Evolutionary conservation across 1,139 yeast genomes (phyloP), one percentile per base, ranked within the genome.

Genomic region (Kodamaea sp.): DNA sequence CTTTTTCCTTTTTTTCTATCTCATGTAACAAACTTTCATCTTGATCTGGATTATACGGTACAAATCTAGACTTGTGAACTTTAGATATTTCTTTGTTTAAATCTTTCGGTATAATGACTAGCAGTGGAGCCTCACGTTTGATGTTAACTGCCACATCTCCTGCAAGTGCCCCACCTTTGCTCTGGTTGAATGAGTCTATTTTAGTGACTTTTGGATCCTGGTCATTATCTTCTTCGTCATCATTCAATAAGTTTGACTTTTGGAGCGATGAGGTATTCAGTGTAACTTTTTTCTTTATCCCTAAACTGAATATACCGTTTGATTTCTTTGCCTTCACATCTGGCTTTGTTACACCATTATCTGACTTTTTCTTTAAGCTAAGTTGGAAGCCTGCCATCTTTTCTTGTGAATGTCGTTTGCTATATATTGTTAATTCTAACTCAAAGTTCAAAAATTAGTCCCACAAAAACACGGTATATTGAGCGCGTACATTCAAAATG

Each of bases 351-450:
- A 34, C 35, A 10, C 39, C 31, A 10, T 8, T 6, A 6, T 26
- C 32, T 6, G 27, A 15, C 8, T 33, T 29, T 31, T 39, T 49
- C 46, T 50, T 60, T 40, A 63, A 48, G 35, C 53, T 63, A 24
- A 65, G 45, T 50, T 53, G 60, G 35, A 63, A 55, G 20, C 66
- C 50, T 10, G 41, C 38, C 40, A 39, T 35, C 38, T n/a, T 32
- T 30, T 24, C 31, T 28, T 11, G 22, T 8, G 10, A 11, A 23
- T 20, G 7, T 24, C 29, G 29, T 29, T 24, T 10, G n/a, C 9
- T 20, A 15, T n/a, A 12, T 31, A 15, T 20, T 9, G n/a, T n/a
- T 15, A 15, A 15, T 15, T 15, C 20, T 15, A 15, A 15, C 20
- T 3, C 3, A 15, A 3, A 15, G n/a, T 22, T 9, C 26, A 9